These are phyloP conservation scores for Colletotrichum graminicola DNA, from an alignment of 2,329 filamentous ascomycete species.

Conservation along the genomic window DNA sequence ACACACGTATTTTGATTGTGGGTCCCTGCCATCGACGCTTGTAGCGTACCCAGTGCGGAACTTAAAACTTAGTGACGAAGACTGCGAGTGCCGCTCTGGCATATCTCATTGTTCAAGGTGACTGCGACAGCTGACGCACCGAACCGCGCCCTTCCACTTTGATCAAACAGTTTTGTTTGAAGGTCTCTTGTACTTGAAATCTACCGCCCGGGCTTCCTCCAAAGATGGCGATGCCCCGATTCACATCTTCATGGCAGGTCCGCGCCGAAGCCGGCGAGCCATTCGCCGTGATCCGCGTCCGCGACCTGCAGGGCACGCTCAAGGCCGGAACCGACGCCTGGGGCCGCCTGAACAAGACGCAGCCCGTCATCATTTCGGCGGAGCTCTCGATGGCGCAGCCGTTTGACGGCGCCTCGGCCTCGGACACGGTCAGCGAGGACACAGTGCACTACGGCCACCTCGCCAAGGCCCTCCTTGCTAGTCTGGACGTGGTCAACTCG, in stretches of 20 bases:
- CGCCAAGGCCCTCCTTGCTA: conserved; percentile 72
- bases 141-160: not conserved
- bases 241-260: conserved; percentile 51
- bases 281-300: conserved; percentile 68
- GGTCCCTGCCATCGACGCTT: not conserved
- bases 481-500: conserved; percentile 51
- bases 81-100: not conserved
- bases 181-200: not conserved
- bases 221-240: not conserved
- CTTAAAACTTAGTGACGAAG: not conserved
- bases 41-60: conserved; percentile 25
- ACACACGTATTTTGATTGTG: not conserved
- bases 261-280: conserved; percentile 57
- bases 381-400: conserved; percentile 66
- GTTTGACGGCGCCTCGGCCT: conserved; percentile 69
- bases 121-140: not conserved
- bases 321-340: conserved; percentile 75
- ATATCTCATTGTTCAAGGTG: not conserved
- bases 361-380: conserved; percentile 73
- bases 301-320: conserved; percentile 70
- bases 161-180: too few relatives aligned
- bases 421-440: conserved; percentile 73
- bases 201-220: not conserved
- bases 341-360: conserved; percentile 69
- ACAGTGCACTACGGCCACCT: conserved; percentile 82